Base-by-base conservation (phyloP, 2,329 filamentous ascomycete genomes). In the Rutstroemia sydowiana region DNA sequence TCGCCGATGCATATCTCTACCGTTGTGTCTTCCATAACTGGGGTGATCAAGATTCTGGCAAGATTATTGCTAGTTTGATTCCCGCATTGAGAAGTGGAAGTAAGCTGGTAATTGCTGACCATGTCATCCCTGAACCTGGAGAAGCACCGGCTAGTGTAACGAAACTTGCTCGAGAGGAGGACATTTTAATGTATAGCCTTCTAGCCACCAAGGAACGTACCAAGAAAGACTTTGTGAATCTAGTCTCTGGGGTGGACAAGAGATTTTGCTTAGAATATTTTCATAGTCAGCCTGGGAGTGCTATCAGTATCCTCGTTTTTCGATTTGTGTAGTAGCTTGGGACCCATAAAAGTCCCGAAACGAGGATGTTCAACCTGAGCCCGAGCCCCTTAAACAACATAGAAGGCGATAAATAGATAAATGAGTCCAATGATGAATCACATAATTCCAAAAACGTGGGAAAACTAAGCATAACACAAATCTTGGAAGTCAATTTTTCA, bases 21-120 rank as follows among this genome's bases (percentile, higher is more conserved):
- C 46, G 46, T 14, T 31, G 36, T 20, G 34, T 49, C 28, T 42
- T 49, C 11, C 46, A 43, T 23, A 30, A 36, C 14, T 49, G 46
- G 46, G n/a, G 36, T 10, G 36, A 40, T 40, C n/a, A 40, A 20
- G 36, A 40, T 40, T 16, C 36, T 40, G n/a, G n/a, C 6, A 40
- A 18, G 16, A 40, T 40, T 10, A 40, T 40, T 3, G 9, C 3
- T 3, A 40, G 18, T 20, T 40, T 40, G n/a, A 40, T 18, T 16
- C 36, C 36, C 2, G 36, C 36, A 6, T 16, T 40, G n/a, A 16
- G 36, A 16, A 5, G 6, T 20, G 36, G 36, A 40, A 18, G 3
- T 20, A 16, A n/a, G 1, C n/a, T 40, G n/a, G 20, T 40, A 0
- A 40, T 40, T 20, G 36, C 36, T 11, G 36, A 40, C n/a, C 36